phyloP scores from a whole-genome alignment of 768 basidiomycete genomes.

The Suillus sp. region DNA sequence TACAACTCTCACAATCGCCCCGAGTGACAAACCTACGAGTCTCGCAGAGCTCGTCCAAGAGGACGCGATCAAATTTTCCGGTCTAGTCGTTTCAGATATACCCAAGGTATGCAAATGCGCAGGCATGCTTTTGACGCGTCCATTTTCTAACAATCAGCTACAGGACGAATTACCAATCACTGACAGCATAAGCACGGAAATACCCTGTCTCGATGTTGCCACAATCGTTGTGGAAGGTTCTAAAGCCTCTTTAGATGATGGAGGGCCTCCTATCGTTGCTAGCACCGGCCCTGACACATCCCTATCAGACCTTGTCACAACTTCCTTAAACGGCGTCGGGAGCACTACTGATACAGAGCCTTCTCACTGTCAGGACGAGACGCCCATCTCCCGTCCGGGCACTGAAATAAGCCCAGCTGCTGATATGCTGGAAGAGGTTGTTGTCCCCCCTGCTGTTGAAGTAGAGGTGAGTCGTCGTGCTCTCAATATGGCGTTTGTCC shows the following conservation, averaged over 20 bases:
- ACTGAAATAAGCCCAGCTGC: not conserved
- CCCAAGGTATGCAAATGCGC: constrained; percentile 4
- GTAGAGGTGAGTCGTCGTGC: not conserved
- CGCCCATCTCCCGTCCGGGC: not conserved
- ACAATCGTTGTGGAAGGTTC: not conserved
- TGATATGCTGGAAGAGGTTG: constrained; percentile 4
- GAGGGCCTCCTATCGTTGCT: constrained; percentile 4
- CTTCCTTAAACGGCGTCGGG: constrained; percentile 12
- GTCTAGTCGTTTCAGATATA: not conserved
- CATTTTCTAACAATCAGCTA: constrained; percentile 3
- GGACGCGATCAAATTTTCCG: constrained; percentile 5
- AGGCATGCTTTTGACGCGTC: constrained; percentile 10
- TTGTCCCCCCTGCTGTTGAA: not conserved
- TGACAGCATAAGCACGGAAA: not conserved
- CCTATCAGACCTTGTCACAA: constrained; percentile 3
- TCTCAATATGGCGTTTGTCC: not conserved
- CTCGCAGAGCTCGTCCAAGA: not conserved
- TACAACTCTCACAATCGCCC: not conserved
- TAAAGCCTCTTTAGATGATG: constrained; percentile 5
- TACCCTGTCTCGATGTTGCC: not conserved
- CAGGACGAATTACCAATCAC: constrained; percentile 1
- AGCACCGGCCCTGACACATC: not conserved
- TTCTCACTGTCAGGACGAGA: not conserved
- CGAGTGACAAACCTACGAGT: not conserved
- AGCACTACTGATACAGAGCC: constrained; percentile 10